Evolutionary conservation across 192 early-diverging fungal genomes (phyloP).

Genomic region (Coemansia sp.): DNA sequence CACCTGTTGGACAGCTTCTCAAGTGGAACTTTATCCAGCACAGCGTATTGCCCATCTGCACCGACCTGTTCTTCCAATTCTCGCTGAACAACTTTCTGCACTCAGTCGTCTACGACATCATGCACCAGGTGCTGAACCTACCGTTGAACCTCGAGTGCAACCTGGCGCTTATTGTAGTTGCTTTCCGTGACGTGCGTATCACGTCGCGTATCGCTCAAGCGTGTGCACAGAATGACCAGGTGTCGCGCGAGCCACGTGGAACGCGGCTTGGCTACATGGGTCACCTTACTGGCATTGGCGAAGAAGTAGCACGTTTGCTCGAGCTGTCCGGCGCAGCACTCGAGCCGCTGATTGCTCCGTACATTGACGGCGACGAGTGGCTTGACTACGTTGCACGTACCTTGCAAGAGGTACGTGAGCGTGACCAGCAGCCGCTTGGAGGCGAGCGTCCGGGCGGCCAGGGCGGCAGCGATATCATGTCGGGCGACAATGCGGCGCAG

Average conservation of each 20-base stretch:
- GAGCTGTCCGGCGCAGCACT: conserved; percentile 61
- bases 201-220: conserved; percentile 82
- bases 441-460: conserved; percentile 36
- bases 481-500: conserved; percentile 16
- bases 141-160: conserved; percentile 69
- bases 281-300: conserved; percentile 94
- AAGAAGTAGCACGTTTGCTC: conserved; percentile 88
- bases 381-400: conserved; percentile 46
- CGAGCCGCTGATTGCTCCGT: conserved; percentile 43
- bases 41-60: conserved; percentile 61
- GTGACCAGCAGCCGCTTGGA: conserved; percentile 50
- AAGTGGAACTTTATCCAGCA: conserved; percentile 68
- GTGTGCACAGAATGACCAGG: conserved; percentile 78
- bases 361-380: conserved; percentile 52
- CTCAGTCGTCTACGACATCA: conserved; percentile 97
- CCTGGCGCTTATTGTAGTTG: conserved; percentile 58
- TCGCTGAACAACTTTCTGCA: conserved; percentile 99
- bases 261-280: conserved; percentile 97
- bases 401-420: conserved; percentile 39
- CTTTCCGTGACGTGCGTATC: conserved; percentile 84
- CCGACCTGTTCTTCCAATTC: conserved; percentile 89
- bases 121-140: conserved; percentile 95
- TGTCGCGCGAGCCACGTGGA: conserved; percentile 80
- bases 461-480: conserved; percentile 5
- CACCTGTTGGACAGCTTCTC: conserved; percentile 70